phyloP scores from a whole-genome alignment of 2,329 filamentous ascomycete genomes.

The Trichoderma koningii region DNA sequence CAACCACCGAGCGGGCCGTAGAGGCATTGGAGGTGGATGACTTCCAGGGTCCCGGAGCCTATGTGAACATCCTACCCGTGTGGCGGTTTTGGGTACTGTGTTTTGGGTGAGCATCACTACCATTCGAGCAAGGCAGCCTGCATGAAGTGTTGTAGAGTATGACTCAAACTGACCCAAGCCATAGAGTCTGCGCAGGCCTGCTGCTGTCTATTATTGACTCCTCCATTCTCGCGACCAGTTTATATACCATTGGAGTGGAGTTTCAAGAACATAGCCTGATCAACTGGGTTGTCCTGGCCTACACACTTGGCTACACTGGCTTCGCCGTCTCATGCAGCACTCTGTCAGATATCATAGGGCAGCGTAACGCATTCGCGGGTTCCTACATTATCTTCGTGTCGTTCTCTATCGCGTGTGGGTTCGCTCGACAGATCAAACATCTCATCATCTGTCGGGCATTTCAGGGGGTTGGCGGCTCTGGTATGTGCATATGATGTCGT shows the following conservation, averaged over 20 bases:
- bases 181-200: constrained; percentile 54
- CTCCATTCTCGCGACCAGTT: constrained; percentile 60
- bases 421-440: constrained; percentile 40
- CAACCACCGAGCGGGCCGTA: not conserved
- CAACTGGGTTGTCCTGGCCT: constrained; percentile 59
- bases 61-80: constrained; percentile 32
- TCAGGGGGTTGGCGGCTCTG: constrained; percentile 56
- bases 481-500: constrained; percentile 35
- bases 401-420: constrained; percentile 59
- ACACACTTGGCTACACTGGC: constrained; percentile 59
- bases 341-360: constrained; percentile 56
- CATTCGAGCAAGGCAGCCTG: not conserved
- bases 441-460: constrained; percentile 53
- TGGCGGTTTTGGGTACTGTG: constrained; percentile 41
- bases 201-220: constrained; percentile 62
- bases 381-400: constrained; percentile 57
- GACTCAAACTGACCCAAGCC: not conserved
- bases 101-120: constrained; percentile 36
- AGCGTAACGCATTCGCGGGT: constrained; percentile 52
- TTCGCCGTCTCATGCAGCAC: constrained; percentile 59
- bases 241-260: constrained; percentile 57
- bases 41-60: not conserved
- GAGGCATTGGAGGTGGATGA: not conserved
- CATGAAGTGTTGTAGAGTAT: not conserved
- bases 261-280: constrained; percentile 49